phyloP scores from a whole-genome alignment of 106 monocot genomes.

The Allium sativum region DNA sequence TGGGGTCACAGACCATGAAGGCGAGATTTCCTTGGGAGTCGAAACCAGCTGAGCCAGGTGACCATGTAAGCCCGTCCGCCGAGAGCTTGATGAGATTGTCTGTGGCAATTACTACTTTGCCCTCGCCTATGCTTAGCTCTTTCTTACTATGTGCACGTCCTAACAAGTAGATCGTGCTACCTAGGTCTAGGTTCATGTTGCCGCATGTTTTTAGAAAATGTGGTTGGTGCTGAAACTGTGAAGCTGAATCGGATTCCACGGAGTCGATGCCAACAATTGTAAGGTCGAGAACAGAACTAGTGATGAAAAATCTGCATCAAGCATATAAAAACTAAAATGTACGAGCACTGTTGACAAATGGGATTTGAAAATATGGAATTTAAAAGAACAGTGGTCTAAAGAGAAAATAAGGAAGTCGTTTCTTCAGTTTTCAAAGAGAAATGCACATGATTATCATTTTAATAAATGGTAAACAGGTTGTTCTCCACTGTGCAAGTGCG shows the following conservation, averaged over 20 bases:
- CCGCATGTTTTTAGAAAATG: constrained; percentile 65
- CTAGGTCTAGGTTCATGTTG: constrained; percentile 60
- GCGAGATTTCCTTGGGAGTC: constrained; percentile 85
- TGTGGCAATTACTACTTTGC: constrained; percentile 78
- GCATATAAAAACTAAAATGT: no score
- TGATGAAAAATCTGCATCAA: constrained; percentile 83
- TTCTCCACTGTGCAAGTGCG: no score
- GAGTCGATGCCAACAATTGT: constrained; percentile 86
- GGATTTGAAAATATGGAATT: no score
- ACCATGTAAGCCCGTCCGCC: constrained; percentile 47
- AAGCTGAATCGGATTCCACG: constrained; percentile 36
- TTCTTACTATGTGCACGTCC: constrained; percentile 41
- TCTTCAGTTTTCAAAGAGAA: no score
- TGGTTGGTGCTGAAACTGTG: constrained; percentile 41
- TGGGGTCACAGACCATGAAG: constrained; percentile 97
- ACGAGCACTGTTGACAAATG: no score
- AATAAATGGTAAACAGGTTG: no score
- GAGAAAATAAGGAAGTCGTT: no score
- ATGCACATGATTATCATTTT: no score
- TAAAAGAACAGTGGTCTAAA: no score
- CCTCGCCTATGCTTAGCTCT: constrained; percentile 65
- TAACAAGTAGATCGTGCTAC: constrained; percentile 46
- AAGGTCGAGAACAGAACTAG: constrained; percentile 90
- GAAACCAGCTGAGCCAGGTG: constrained; percentile 94
- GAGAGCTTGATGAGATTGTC: constrained; percentile 94